Percentiles rank a stretch among this genome's conserved stretches.
Conservation (phyloP, 257 asterid species). For the Striga asiatica region DNA sequence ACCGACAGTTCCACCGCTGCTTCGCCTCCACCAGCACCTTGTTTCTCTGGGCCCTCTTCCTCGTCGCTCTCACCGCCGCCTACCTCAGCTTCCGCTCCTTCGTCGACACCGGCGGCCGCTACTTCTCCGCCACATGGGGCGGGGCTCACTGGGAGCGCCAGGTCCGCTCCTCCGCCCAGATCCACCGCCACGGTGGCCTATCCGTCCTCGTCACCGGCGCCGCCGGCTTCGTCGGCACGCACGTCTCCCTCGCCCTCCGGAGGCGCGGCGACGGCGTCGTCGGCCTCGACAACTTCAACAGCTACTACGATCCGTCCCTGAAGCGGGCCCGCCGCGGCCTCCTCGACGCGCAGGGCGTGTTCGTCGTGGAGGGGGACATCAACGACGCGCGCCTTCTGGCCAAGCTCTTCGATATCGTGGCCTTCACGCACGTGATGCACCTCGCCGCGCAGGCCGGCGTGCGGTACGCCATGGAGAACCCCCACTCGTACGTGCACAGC, state of each 20-base stretch:
- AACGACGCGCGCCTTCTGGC: conserved; percentile 39
- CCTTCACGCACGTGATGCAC: neutral
- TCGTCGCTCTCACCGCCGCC: conserved; percentile 63
- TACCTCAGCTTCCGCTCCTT: conserved; percentile 64
- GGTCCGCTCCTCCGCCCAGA: conserved; percentile 47
- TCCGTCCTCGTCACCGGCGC: conserved; percentile 82
- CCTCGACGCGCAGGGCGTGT: conserved; percentile 30
- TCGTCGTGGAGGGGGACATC: conserved; percentile 63
- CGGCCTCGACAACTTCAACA: conserved; percentile 59
- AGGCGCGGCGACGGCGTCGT: conserved; percentile 67
- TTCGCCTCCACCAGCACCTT: conserved; percentile 84
- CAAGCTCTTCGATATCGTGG: neutral
- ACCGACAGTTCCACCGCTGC: conserved; percentile 58
- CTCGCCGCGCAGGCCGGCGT: conserved; percentile 6
- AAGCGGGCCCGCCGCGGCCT: conserved; percentile 38
- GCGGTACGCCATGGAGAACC: conserved; percentile 65
- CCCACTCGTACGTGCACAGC: conserved; percentile 61
- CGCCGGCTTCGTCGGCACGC: conserved; percentile 82
- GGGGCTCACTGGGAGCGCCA: conserved; percentile 61
- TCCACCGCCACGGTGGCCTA: conserved; percentile 51
- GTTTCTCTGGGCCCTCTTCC: conserved; percentile 75
- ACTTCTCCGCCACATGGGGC: conserved; percentile 58
- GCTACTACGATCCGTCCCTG: conserved; percentile 47
- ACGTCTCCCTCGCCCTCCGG: conserved; percentile 52
- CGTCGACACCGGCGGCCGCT: conserved; percentile 43